phyloP scores from a whole-genome alignment of 768 basidiomycete species.

The Mycena olivaceomarginata region DNA sequence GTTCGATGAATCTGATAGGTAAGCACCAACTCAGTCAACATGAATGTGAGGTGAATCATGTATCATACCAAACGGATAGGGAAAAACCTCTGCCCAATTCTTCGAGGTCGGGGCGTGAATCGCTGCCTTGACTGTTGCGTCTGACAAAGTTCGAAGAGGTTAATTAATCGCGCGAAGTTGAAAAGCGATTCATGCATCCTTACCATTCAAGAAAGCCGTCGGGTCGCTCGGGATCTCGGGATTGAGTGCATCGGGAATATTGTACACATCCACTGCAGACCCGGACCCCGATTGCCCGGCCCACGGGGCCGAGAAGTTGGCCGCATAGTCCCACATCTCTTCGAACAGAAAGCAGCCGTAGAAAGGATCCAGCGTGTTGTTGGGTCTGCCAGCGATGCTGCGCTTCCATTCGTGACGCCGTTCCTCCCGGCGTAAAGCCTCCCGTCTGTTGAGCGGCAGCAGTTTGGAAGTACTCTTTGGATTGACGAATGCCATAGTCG shows the following conservation, averaged over 20 bases:
- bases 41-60: not conserved
- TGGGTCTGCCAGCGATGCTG: slow-evolving; percentile 66
- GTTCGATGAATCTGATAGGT: not conserved
- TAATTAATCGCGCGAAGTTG: not conserved
- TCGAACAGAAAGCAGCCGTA: slow-evolving; percentile 80
- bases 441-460: slow-evolving; percentile 48
- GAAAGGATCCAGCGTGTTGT: slow-evolving; percentile 73
- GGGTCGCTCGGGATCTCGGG: slow-evolving; percentile 64
- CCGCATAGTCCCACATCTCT: slow-evolving; percentile 81
- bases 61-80: slow-evolving; percentile 56
- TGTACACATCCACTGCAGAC: slow-evolving; percentile 56
- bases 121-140: slow-evolving; percentile 71
- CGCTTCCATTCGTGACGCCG: slow-evolving; percentile 64
- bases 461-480: slow-evolving; percentile 21
- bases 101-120: slow-evolving; percentile 81
- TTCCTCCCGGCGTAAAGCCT: slow-evolving; percentile 43
- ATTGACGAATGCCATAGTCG: slow-evolving; percentile 37
- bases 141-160: slow-evolving; percentile 45
- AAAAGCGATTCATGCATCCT: not conserved
- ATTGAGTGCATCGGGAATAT: slow-evolving; percentile 73
- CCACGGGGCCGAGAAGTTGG: slow-evolving; percentile 83
- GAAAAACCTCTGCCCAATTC: slow-evolving; percentile 58
- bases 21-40: not conserved
- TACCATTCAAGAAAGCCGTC: slow-evolving; percentile 75
- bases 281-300: slow-evolving; percentile 24